Conservation (phyloP, 1,284 basidiomycete genomes). For the Fomitopsis pinicola region DNA sequence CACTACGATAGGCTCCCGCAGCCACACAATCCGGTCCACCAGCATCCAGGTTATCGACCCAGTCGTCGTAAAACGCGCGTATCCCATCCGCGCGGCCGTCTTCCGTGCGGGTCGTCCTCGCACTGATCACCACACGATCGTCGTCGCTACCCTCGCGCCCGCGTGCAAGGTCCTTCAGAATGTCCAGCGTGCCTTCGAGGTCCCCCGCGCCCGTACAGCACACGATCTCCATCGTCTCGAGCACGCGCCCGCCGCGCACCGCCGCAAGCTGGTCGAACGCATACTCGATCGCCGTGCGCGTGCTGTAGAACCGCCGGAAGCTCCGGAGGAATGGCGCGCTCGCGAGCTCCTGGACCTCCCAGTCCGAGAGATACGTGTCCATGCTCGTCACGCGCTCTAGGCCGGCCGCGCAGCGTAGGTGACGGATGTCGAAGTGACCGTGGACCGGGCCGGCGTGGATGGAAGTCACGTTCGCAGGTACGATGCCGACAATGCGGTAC, state of each 20-base stretch:
- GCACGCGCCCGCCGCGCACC: constrained; percentile 22
- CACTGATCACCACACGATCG: constrained; percentile 10
- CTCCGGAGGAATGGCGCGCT: constrained; percentile 24
- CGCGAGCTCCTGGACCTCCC: constrained; percentile 30
- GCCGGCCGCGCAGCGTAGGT: constrained; percentile 20
- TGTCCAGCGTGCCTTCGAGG: neutral
- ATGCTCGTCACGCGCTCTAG: constrained; percentile 29
- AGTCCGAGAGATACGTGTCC: constrained; percentile 31
- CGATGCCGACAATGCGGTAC: constrained; percentile 26
- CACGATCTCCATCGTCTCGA: constrained; percentile 28
- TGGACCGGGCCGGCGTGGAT: constrained; percentile 33
- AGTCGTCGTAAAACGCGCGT: constrained; percentile 10
- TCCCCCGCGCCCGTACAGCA: constrained; percentile 11
- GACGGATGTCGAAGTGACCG: constrained; percentile 27
- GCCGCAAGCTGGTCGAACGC: constrained; percentile 26
- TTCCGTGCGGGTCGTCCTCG: neutral
- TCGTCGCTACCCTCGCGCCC: constrained; percentile 7
- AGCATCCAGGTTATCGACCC: neutral
- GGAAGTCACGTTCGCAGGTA: constrained; percentile 28
- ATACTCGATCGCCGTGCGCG: constrained; percentile 16
- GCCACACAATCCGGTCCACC: neutral
- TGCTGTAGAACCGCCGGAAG: constrained; percentile 27
- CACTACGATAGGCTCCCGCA: neutral
- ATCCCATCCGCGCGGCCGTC: constrained; percentile 8
- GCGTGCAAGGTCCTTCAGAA: constrained; percentile 6